Conservation (phyloP, 495 filamentous ascomycete species). For the Aspergillus taichungensis region DNA sequence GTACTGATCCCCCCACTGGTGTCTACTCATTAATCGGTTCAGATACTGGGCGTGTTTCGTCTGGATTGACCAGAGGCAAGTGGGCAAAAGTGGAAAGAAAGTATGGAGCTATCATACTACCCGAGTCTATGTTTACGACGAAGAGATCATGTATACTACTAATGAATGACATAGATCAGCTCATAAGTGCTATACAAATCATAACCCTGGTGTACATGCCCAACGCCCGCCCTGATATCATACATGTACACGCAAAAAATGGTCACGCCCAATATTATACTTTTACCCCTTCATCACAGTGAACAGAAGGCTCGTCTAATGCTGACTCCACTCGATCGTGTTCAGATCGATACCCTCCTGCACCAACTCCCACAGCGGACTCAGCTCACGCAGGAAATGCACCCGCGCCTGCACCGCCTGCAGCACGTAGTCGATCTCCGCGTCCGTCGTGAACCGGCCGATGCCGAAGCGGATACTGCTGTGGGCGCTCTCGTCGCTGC, state of each 20-base stretch:
- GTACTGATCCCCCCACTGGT: no score
- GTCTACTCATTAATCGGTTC: no score
- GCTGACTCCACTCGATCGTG: constrained; percentile 97
- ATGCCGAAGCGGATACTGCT: constrained; percentile 97
- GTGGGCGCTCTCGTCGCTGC: constrained; percentile 94
- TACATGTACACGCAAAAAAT: constrained; percentile 3
- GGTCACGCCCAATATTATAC: constrained; percentile 6
- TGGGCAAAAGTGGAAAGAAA: no score
- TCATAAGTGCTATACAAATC: background rate
- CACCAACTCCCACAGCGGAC: constrained; percentile 94
- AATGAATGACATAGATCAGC: no score
- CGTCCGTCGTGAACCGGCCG: constrained; percentile 89
- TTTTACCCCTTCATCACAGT: no score
- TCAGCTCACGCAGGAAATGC: constrained; percentile 86
- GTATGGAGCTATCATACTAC: no score
- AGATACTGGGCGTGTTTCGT: no score
- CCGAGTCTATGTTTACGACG: no score
- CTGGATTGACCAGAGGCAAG: no score
- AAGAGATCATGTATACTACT: no score
- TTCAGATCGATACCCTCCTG: constrained; percentile 94
- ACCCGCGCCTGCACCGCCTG: constrained; percentile 89
- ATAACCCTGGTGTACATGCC: no score
- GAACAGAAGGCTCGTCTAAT: constrained; percentile 34
- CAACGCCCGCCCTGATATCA: background rate
- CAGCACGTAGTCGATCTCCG: constrained; percentile 93